Conservation (phyloP, 176 grass and related monocot genomes). For the Saccharum officinarum region DNA sequence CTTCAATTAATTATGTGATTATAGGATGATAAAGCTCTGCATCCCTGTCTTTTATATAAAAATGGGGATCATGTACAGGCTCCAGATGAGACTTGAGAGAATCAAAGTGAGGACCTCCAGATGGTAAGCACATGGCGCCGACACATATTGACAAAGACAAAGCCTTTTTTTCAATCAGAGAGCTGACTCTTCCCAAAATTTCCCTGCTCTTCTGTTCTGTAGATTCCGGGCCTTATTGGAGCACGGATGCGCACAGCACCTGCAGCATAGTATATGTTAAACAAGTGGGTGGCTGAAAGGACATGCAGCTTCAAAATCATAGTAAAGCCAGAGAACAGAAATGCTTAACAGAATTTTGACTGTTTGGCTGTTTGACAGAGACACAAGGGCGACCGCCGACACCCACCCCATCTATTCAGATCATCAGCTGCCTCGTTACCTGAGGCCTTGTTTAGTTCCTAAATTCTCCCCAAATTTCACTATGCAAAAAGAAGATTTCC, state of each 20-base stretch:
- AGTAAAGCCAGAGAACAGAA: background rate
- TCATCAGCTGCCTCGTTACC: background rate
- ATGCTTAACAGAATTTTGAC: background rate
- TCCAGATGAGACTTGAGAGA: background rate
- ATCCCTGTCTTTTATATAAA: background rate
- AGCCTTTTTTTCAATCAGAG: background rate
- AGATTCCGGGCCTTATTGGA: background rate
- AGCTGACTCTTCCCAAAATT: background rate
- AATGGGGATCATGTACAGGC: background rate
- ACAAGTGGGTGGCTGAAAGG: background rate
- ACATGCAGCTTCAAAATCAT: background rate
- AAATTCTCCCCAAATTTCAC: too few species aligned
- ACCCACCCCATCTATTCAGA: background rate
- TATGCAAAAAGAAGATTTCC: too few species aligned
- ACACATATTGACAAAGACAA: background rate
- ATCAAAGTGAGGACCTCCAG: slow-evolving; percentile 1
- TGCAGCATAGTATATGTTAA: background rate
- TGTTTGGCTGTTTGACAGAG: background rate
- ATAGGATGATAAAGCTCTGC: background rate
- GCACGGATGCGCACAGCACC: background rate
- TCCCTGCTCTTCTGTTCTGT: background rate
- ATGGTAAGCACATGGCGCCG: slow-evolving; percentile 24
- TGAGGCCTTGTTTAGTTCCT: too few species aligned
- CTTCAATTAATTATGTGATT: background rate
- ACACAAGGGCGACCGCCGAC: background rate